These are phyloP conservation scores for Rosa chinensis DNA, from an alignment of 306 rosid genomes.

Conservation along the genomic window DNA sequence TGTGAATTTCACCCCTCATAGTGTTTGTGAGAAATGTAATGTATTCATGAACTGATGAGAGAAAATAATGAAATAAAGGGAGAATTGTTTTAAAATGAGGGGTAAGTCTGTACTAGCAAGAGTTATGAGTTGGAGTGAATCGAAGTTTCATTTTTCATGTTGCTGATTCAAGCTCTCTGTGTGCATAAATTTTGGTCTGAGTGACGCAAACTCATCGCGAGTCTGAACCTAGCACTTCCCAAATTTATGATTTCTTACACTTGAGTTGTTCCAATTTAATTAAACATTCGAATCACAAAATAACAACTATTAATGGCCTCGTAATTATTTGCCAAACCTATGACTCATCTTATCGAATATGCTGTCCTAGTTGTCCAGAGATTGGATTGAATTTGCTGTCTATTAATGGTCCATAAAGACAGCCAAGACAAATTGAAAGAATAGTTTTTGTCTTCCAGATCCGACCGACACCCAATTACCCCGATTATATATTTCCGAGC, in stretches of 20 bases:
- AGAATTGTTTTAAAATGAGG: background rate
- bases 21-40: too few relatives aligned
- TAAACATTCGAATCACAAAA: too few relatives aligned
- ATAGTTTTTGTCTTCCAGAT: background rate
- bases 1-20: too few relatives aligned
- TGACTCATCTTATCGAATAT: background rate
- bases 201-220: background rate
- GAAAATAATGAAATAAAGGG: background rate
- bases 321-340: too few relatives aligned
- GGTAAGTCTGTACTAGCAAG: background rate
- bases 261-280: too few relatives aligned
- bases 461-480: constrained; percentile 1
- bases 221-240: background rate
- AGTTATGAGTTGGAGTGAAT: background rate
- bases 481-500: background rate
- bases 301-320: too few relatives aligned
- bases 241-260: too few relatives aligned
- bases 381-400: background rate
- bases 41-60: too few relatives aligned
- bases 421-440: background rate
- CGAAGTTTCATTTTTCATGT: background rate
- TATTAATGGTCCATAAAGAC: constrained; percentile 8
- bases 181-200: background rate
- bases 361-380: background rate
- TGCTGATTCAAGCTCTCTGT: background rate